These are phyloP conservation scores for Camelina neglecta DNA, from an alignment of 345 rosid species.

Conservation along the genomic window DNA sequence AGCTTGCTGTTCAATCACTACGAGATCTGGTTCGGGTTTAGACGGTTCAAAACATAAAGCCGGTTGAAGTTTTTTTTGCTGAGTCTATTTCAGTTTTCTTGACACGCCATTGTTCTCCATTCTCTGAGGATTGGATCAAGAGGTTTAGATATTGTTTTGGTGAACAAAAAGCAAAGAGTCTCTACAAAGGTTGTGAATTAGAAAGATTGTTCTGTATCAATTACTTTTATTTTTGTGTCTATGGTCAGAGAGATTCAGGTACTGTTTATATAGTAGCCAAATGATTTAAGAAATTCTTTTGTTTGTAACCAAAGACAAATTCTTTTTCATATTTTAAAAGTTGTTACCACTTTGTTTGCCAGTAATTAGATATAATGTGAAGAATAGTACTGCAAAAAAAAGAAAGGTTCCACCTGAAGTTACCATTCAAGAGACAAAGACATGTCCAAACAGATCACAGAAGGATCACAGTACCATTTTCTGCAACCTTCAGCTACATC, in stretches of 20 bases:
- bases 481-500: background rate
- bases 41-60: constrained; percentile 57
- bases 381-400: background rate
- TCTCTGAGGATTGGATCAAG: constrained; percentile 8
- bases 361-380: background rate
- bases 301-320: constrained; percentile 29
- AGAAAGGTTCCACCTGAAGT: background rate
- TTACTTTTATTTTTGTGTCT: constrained; percentile 10
- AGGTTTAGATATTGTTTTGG: constrained; percentile 5
- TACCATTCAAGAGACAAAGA: background rate
- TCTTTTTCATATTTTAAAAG: background rate
- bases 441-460: constrained; percentile 1
- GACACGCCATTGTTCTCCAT: constrained; percentile 23
- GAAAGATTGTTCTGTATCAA: constrained; percentile 27
- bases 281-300: constrained; percentile 12
- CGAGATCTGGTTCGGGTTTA: constrained; percentile 92
- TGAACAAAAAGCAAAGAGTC: constrained; percentile 8
- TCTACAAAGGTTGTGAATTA: constrained; percentile 22
- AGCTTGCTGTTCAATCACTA: constrained; percentile 95
- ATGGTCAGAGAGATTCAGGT: constrained; percentile 21
- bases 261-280: constrained; percentile 25
- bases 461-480: background rate
- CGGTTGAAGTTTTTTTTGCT: background rate
- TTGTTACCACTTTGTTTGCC: constrained; percentile 13
- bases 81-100: constrained; percentile 1